phyloP scores from a whole-genome alignment of 2,329 filamentous ascomycete genomes.

The Aspergillus thermomutatus region DNA sequence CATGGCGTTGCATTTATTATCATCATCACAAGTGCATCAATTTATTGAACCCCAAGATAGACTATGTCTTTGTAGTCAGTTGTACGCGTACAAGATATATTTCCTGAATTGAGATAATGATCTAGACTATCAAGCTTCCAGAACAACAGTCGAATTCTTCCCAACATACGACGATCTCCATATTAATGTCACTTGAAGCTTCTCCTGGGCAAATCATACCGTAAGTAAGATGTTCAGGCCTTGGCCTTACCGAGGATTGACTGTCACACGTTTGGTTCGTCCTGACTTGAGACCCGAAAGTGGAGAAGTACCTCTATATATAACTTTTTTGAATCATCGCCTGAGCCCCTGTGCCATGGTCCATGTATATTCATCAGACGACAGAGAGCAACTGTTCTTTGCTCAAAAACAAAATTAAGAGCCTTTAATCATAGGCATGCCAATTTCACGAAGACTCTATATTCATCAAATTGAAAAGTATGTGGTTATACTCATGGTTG shows the following conservation, averaged over 20 bases:
- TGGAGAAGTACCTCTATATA: background rate
- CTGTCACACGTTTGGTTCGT: background rate
- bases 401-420: background rate
- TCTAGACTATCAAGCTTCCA: background rate
- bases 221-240: background rate
- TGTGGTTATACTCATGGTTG: background rate
- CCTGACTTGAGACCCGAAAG: background rate
- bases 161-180: background rate
- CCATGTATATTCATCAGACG: background rate
- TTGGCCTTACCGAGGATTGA: background rate
- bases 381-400: background rate
- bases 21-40: background rate
- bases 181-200: background rate
- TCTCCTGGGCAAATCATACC: background rate
- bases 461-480: too few species aligned
- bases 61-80: background rate
- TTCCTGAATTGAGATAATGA: background rate
- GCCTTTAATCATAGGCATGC: too few species aligned
- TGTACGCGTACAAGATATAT: background rate
- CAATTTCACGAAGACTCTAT: background rate
- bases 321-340: background rate
- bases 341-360: background rate
- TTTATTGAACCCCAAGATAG: background rate
- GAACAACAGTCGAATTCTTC: background rate
- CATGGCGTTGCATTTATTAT: background rate